Evolutionary conservation across 306 rosid genomes (phyloP).

Genomic region (Psophocarpus tetragonolobus): DNA sequence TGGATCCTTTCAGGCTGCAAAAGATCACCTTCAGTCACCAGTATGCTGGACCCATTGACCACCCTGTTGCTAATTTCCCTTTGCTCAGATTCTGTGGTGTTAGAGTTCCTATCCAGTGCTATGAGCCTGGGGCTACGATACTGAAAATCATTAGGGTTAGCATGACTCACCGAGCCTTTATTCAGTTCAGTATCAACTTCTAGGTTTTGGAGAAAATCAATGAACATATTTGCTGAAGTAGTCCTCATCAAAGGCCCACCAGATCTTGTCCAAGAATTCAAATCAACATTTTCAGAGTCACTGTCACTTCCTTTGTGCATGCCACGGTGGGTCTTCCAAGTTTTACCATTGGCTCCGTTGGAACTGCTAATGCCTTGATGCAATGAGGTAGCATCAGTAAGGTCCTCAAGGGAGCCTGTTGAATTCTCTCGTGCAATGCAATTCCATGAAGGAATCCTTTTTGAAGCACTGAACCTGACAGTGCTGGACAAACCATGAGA

Average conservation of each 20-base stretch:
- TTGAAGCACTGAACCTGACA: conserved; percentile 68
- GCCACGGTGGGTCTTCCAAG: conserved; percentile 47
- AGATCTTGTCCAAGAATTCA: conserved; percentile 79
- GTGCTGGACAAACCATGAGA: conserved; percentile 61
- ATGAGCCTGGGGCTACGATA: conserved; percentile 55
- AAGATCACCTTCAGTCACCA: conserved; percentile 82
- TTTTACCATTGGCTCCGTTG: conserved; percentile 46
- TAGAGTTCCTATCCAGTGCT: conserved; percentile 58
- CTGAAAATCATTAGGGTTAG: conserved; percentile 45
- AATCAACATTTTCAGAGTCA: conserved; percentile 67
- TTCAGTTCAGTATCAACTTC: conserved; percentile 63
- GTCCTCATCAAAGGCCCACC: conserved; percentile 99
- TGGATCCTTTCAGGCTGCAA: conserved; percentile 87
- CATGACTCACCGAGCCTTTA: conserved; percentile 44
- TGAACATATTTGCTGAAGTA: conserved; percentile 71
- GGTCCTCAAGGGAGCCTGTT: conserved; percentile 84
- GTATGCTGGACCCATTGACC: conserved; percentile 58
- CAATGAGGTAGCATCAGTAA: conserved; percentile 53
- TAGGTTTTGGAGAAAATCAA: conserved; percentile 77
- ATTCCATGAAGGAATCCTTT: conserved; percentile 98
- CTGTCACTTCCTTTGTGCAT: conserved; percentile 73
- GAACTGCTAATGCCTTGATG: conserved; percentile 51
- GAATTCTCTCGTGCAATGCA: conserved; percentile 97
- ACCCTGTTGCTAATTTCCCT: conserved; percentile 53
- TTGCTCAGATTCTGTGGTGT: conserved; percentile 51